Conservation (phyloP, 1,284 basidiomycete species). For the Ganoderma multipileum region DNA sequence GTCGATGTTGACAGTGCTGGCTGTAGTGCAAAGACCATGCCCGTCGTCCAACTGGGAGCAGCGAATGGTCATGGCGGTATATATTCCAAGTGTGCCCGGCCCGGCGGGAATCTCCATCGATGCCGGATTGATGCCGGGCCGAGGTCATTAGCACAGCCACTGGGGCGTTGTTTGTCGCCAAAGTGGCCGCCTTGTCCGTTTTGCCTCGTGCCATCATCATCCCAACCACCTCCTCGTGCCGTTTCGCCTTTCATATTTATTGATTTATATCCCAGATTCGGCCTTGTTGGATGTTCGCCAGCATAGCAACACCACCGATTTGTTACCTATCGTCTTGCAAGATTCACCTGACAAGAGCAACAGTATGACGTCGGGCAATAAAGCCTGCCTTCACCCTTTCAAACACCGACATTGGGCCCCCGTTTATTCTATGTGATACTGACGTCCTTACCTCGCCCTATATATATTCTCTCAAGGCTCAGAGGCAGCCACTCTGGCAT, state of each 20-base stretch:
- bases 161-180: background rate
- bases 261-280: background rate
- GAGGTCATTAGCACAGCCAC: background rate
- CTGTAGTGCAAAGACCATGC: constrained; percentile 11
- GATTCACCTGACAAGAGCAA: background rate
- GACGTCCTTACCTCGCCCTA: background rate
- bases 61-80: constrained; percentile 2
- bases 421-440: background rate
- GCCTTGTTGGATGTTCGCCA: background rate
- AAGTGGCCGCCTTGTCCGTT: background rate
- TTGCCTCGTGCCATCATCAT: background rate
- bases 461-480: background rate
- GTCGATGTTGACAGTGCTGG: background rate
- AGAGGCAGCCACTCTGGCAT: background rate
- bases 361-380: background rate
- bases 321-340: background rate
- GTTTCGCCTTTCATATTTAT: constrained; percentile 1
- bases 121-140: background rate
- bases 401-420: background rate
- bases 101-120: background rate
- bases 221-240: constrained; percentile 1
- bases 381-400: background rate
- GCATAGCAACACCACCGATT: background rate
- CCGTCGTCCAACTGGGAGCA: background rate
- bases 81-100: background rate